A percentile compares a stretch with the other conserved stretches of the same genome.
Conservation (phyloP, 345 rosid genomes). For the Lepidium didymum region DNA sequence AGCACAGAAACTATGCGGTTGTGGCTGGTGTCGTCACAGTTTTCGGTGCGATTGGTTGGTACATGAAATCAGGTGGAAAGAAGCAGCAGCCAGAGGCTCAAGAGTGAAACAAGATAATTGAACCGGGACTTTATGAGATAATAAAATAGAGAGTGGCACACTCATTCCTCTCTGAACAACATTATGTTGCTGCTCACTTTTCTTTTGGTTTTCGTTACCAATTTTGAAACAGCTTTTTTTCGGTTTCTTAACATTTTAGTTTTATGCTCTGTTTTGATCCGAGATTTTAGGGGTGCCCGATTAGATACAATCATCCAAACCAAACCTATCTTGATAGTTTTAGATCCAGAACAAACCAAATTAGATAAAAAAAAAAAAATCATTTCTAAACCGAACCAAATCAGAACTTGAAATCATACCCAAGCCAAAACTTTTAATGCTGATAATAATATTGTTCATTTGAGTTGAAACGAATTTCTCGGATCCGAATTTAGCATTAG, state of each 20-base stretch:
- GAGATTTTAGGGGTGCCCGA: background rate
- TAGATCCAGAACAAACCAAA: too few species aligned
- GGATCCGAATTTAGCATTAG: too few species aligned
- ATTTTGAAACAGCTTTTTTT: background rate
- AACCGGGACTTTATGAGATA: background rate
- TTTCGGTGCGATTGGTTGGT: constrained; percentile 82
- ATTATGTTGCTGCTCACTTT: background rate
- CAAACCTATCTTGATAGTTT: background rate
- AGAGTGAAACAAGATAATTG: constrained; percentile 32
- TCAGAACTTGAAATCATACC: too few species aligned
- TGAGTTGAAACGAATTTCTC: too few species aligned
- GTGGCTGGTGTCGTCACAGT: constrained; percentile 61
- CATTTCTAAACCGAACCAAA: too few species aligned
- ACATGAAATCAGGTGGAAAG: constrained; percentile 65
- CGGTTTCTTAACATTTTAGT: background rate
- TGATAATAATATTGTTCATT: too few species aligned
- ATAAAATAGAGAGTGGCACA: constrained; percentile 13
- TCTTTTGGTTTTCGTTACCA: background rate
- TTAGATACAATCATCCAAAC: background rate
- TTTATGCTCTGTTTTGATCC: background rate
- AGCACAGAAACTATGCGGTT: constrained; percentile 72
- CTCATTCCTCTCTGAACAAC: constrained; percentile 1
- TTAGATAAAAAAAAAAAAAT: too few species aligned
- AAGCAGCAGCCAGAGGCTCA: constrained; percentile 53
- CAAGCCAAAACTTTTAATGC: too few species aligned